Percentiles rank a stretch among this genome's conserved stretches.
These are phyloP conservation scores for Fusarium continuum DNA, from an alignment of 2,329 filamentous ascomycete species.

Conservation along the genomic window DNA sequence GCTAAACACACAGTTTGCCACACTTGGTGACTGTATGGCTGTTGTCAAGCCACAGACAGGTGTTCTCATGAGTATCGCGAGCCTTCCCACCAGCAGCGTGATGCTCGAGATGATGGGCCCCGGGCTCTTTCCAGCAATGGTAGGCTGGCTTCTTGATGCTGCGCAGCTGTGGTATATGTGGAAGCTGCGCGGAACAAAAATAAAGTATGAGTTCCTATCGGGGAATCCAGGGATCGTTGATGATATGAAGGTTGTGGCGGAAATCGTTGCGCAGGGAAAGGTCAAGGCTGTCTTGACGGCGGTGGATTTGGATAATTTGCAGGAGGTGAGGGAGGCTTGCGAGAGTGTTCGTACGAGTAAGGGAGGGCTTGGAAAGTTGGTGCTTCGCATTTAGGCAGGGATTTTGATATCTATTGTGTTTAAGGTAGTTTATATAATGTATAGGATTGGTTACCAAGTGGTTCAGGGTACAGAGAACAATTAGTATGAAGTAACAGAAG, in stretches of 20 bases:
- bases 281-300: conserved; percentile 54
- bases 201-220: conserved; percentile 57
- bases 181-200: conserved; percentile 55
- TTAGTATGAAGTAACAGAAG: no score
- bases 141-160: conserved; percentile 49
- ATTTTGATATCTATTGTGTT: no score
- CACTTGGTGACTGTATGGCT: conserved; percentile 52
- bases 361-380: conserved; percentile 43
- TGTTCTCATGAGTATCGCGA: conserved; percentile 54
- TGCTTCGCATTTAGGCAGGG: conserved; percentile 34
- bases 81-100: conserved; percentile 47
- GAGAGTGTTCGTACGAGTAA: conserved; percentile 47
- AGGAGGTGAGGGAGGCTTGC: conserved; percentile 53
- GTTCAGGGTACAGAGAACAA: no score
- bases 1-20: conserved; percentile 57
- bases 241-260: conserved; percentile 54
- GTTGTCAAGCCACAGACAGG: conserved; percentile 51
- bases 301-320: conserved; percentile 55
- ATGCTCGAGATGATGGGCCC: conserved; percentile 46
- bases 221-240: conserved; percentile 52
- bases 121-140: conserved; percentile 48
- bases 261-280: conserved; percentile 53
- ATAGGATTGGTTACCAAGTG: no score
- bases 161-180: conserved; percentile 54
- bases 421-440: no score